Percentiles rank a stretch among this genome's conserved stretches.
Evolutionary conservation across 2,329 filamentous ascomycete genomes (phyloP).

Genomic region (Cordyceps javanica): DNA sequence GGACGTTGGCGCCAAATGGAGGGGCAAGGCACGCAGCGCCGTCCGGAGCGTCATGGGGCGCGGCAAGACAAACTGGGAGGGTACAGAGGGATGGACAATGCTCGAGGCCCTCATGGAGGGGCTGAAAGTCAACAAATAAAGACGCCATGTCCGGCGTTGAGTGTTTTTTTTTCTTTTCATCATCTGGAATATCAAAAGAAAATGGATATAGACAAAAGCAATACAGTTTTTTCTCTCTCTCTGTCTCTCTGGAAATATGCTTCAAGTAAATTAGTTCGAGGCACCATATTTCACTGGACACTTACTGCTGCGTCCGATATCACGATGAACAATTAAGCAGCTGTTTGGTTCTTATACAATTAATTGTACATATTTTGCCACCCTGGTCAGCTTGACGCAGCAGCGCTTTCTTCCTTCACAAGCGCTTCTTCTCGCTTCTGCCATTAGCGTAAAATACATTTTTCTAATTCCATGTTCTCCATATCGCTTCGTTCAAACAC

Average conservation of each 20-base stretch:
- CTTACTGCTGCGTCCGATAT: too few relatives aligned
- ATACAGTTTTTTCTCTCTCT: neutral
- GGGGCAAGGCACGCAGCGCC: slow-evolving; percentile 79
- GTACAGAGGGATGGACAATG: slow-evolving; percentile 58
- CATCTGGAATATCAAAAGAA: neutral
- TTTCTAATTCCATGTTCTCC: neutral
- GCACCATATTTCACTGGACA: too few relatives aligned
- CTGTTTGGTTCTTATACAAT: too few relatives aligned
- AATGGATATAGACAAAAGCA: slow-evolving; percentile 4
- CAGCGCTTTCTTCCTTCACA: neutral
- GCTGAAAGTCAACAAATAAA: slow-evolving; percentile 33
- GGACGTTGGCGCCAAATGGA: slow-evolving; percentile 74
- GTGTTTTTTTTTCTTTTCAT: neutral
- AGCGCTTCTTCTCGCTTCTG: too few relatives aligned
- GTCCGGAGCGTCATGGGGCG: slow-evolving; percentile 77
- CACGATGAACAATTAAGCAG: too few relatives aligned
- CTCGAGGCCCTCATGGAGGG: slow-evolving; percentile 53
- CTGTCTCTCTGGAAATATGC: too few relatives aligned
- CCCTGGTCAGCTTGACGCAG: neutral
- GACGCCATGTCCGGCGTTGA: neutral
- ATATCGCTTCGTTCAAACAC: slow-evolving; percentile 4
- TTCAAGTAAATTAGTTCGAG: too few relatives aligned
- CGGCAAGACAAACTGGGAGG: slow-evolving; percentile 79
- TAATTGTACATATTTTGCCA: neutral
- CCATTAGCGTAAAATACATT: neutral